Evolutionary conservation across 805 yeast species (phyloP).

Genomic region (Cyberlindnera suaveolens): DNA sequence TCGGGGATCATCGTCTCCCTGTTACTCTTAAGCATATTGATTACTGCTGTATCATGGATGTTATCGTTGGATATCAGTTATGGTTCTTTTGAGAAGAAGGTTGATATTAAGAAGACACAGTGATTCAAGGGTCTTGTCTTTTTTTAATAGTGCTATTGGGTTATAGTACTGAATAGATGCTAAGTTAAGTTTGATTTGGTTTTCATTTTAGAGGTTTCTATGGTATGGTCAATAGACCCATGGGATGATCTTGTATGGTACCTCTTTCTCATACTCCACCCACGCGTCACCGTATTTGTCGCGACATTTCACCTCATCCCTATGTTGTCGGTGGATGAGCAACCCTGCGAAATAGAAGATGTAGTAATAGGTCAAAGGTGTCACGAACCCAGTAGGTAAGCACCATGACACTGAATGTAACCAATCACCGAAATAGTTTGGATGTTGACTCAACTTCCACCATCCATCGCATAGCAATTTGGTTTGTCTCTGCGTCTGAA

Average conservation of each 20-base stretch:
- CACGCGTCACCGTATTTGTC: slow-evolving; percentile 82
- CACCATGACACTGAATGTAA: slow-evolving; percentile 89
- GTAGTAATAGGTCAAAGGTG: slow-evolving; percentile 85
- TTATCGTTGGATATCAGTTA: slow-evolving; percentile 68
- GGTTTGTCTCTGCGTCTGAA: slow-evolving; percentile 71
- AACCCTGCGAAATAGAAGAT: slow-evolving; percentile 76
- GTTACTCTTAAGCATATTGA: slow-evolving; percentile 49
- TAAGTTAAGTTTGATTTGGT: background rate
- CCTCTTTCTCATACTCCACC: slow-evolving; percentile 72
- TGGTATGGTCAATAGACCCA: slow-evolving; percentile 55
- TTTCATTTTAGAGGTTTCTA: background rate
- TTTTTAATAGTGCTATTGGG: background rate
- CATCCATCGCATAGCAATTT: slow-evolving; percentile 84
- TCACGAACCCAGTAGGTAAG: slow-evolving; percentile 74
- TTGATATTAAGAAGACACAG: slow-evolving; percentile 36
- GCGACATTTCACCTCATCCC: slow-evolving; percentile 90
- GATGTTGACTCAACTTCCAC: slow-evolving; percentile 94
- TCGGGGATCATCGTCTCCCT: slow-evolving; percentile 65
- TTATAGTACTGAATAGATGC: background rate
- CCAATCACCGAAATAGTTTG: slow-evolving; percentile 95
- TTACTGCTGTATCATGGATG: slow-evolving; percentile 67
- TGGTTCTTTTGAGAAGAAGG: slow-evolving; percentile 70
- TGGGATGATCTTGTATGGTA: slow-evolving; percentile 89
- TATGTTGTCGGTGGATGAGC: slow-evolving; percentile 77
- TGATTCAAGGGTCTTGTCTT: background rate